Base-by-base conservation (phyloP, 768 basidiomycete species). In the Lentinus brumalis region DNA sequence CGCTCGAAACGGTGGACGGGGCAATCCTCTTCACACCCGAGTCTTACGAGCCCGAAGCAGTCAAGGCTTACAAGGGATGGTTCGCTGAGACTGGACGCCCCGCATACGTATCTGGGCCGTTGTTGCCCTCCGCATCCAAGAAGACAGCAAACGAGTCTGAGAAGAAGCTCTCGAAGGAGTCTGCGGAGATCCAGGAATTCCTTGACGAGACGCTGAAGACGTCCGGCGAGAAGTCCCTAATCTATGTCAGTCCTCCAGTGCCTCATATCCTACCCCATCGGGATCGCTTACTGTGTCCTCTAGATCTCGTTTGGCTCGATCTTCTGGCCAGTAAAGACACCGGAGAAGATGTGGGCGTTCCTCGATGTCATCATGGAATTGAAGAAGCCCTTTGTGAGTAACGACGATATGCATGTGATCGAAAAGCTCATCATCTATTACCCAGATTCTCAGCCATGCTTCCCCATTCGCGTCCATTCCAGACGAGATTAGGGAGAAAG, bases 241-340 rank as follows among this genome's bases (percentile, higher is more conserved):
- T 70, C 38, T 72, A 70, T 31, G 70, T 66, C 32, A 35, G 68
- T 57, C 12, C 9, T 18, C 15, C 16, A 29, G 26, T 21, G 15
- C 14, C 16, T 41, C 26, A n/a, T 30, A 38, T 32, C 14, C 41
- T 35, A 16, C 30, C 21, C 21, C 21, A 26, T 14, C 16, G 16
- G 53, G 26, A n/a, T 30, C 14, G 9, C 40, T 46, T 18, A 49
- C 6, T 26, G n/a, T 45, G 2, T 45, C 2, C 9, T 10, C n/a
- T 29, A 68, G 69, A 53, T 70, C 38, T 68, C 70, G 1, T 70
- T 71, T 47, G 70, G 70, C 5, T 63, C 68, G 4, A 12, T 62
- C 0, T 67, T 61, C 40, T 71, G 70, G 70, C 63, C 70, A 4
- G 12, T 53, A 1, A 47, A 59, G 18, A 56, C 61, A 16, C 61